Percentiles rank a stretch among this genome's conserved stretches.
These are phyloP conservation scores for Anthostomella pinea DNA, from an alignment of 2,329 filamentous ascomycete genomes.

Conservation along the genomic window DNA sequence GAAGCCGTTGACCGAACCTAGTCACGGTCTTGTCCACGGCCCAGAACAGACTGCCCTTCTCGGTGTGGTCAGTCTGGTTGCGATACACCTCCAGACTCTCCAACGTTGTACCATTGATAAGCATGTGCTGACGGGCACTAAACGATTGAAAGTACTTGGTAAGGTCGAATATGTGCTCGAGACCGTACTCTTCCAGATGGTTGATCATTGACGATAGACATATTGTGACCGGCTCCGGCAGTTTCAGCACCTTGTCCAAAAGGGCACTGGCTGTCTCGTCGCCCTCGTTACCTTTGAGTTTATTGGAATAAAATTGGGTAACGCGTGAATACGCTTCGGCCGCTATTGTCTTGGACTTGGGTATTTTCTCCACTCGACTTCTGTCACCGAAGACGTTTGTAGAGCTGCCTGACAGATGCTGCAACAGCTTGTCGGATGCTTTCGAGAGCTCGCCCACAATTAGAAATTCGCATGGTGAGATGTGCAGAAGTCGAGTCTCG, in stretches of 20 bases:
- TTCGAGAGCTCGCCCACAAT: constrained; percentile 88
- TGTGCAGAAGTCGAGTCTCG: constrained; percentile 91
- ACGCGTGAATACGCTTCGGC: constrained; percentile 86
- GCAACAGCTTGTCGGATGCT: constrained; percentile 86
- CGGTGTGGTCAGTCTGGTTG: constrained; percentile 83
- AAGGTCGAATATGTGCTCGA: constrained; percentile 92
- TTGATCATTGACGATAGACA: constrained; percentile 96
- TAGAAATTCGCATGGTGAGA: constrained; percentile 91
- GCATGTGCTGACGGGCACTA: constrained; percentile 90
- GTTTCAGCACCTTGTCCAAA: constrained; percentile 79
- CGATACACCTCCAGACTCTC: constrained; percentile 94
- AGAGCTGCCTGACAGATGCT: constrained; percentile 83
- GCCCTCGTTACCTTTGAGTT: constrained; percentile 62
- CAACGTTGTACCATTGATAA: constrained; percentile 90
- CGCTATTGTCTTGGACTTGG: constrained; percentile 75
- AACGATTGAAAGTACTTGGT: constrained; percentile 98
- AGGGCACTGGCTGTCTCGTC: constrained; percentile 61
- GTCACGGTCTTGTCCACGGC: constrained; percentile 90
- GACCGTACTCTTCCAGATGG: constrained; percentile 84
- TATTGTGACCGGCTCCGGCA: constrained; percentile 83
- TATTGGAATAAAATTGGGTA: constrained; percentile 86
- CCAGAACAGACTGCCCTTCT: constrained; percentile 92
- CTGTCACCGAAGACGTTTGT: constrained; percentile 91
- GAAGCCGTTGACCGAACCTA: constrained; percentile 79
- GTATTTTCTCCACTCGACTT: constrained; percentile 77